Evolutionary conservation across 2,329 filamentous ascomycete genomes (phyloP).

Genomic region (Diaporthe vexans): DNA sequence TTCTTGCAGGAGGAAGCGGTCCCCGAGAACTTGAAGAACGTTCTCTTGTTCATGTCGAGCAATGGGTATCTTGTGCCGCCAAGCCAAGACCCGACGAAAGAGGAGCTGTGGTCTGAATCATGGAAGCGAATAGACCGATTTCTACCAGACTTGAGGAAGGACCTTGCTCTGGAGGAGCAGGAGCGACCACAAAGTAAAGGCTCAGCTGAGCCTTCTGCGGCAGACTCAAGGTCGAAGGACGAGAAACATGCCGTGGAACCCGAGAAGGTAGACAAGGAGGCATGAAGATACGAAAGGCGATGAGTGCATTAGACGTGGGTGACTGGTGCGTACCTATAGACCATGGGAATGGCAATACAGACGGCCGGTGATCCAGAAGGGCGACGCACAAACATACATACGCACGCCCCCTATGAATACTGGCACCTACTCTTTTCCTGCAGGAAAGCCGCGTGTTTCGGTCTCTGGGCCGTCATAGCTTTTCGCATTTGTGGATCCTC

Average conservation of each 20-base stretch:
- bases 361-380: constrained; percentile 9
- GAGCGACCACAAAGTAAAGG: constrained; percentile 37
- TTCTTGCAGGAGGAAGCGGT: constrained; percentile 86
- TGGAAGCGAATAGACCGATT: constrained; percentile 78
- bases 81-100: constrained; percentile 66
- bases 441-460: background rate
- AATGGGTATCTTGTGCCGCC: constrained; percentile 87
- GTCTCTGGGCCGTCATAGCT: background rate
- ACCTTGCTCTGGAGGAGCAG: constrained; percentile 67
- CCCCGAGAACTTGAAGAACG: constrained; percentile 95
- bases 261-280: constrained; percentile 21
- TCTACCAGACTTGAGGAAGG: constrained; percentile 70
- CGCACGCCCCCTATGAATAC: background rate
- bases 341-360: constrained; percentile 12
- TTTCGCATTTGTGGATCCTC: background rate
- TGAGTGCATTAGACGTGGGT: constrained; percentile 24
- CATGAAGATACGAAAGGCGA: constrained; percentile 6
- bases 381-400: background rate
- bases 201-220: constrained; percentile 17
- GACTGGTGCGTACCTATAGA: constrained; percentile 31
- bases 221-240: constrained; percentile 28
- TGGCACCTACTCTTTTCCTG: background rate
- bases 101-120: constrained; percentile 72
- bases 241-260: constrained; percentile 22
- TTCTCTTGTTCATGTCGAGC: constrained; percentile 93